Conservation (phyloP, 495 filamentous ascomycete species). For the Mycothermus thermophilus region DNA sequence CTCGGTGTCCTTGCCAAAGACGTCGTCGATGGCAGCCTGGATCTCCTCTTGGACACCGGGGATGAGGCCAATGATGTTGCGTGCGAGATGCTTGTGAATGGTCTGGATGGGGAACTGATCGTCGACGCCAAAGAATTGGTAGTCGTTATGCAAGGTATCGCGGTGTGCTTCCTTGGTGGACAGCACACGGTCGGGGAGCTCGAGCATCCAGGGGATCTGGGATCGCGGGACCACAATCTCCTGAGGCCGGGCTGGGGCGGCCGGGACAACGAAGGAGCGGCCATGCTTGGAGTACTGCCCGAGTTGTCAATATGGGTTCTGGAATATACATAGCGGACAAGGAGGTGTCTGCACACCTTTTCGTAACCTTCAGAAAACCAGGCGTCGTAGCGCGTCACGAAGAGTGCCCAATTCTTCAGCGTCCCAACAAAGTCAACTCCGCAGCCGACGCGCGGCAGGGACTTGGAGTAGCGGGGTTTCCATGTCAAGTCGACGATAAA, state of each 20-base stretch:
- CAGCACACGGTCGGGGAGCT: constrained; percentile 21
- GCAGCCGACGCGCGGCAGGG: constrained; percentile 21
- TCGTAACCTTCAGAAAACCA: constrained; percentile 24
- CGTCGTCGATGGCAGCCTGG: constrained; percentile 14
- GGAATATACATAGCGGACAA: too few species aligned
- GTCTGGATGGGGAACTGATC: constrained; percentile 19
- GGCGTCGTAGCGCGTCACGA: constrained; percentile 13
- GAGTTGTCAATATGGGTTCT: background rate
- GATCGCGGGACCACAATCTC: constrained; percentile 24
- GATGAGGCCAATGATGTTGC: constrained; percentile 19
- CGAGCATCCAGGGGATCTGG: constrained; percentile 24
- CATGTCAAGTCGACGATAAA: constrained; percentile 22
- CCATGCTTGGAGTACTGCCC: constrained; percentile 21
- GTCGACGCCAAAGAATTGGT: constrained; percentile 21
- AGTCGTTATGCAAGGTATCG: constrained; percentile 17
- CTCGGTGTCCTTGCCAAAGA: constrained; percentile 19
- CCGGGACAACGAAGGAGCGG: constrained; percentile 19
- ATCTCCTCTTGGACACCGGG: constrained; percentile 22
- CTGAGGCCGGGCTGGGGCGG: constrained; percentile 16
- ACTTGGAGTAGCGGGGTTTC: constrained; percentile 19
- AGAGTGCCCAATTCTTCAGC: constrained; percentile 20
- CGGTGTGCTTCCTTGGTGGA: constrained; percentile 19
- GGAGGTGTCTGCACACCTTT: constrained; percentile 17
- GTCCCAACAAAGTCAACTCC: constrained; percentile 15
- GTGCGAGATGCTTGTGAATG: constrained; percentile 24